Evolutionary conservation across 345 rosid genomes (phyloP).

Genomic region (Jatropha curcas): DNA sequence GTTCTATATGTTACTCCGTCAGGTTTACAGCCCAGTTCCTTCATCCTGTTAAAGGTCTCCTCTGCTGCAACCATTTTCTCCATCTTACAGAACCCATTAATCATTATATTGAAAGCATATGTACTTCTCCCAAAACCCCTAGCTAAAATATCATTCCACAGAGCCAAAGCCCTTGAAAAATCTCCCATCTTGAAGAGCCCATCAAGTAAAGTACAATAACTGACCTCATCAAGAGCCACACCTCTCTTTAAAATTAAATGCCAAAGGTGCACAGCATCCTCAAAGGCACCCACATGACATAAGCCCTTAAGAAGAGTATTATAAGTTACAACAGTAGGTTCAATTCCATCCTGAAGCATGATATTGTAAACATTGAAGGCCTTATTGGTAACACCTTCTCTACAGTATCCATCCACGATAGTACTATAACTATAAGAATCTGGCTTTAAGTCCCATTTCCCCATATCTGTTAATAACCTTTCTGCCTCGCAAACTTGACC

Average conservation of each 20-base stretch:
- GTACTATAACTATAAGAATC: conserved; percentile 73
- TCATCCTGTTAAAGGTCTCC: conserved; percentile 59
- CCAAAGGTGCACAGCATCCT: conserved; percentile 70
- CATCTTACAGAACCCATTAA: conserved; percentile 68
- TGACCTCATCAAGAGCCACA: conserved; percentile 47
- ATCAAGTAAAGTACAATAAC: conserved; percentile 71
- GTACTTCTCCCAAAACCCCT: conserved; percentile 56
- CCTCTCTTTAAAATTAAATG: conserved; percentile 57
- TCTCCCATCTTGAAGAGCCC: conserved; percentile 69
- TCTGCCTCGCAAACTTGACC: conserved; percentile 55
- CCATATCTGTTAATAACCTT: conserved; percentile 40
- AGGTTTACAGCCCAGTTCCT: conserved; percentile 55
- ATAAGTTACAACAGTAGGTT: conserved; percentile 56
- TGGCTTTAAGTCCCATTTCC: conserved; percentile 60
- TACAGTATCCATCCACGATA: conserved; percentile 75
- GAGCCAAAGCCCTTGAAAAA: conserved; percentile 49
- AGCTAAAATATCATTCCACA: conserved; percentile 70
- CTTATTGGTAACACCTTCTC: conserved; percentile 44
- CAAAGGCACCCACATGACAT: conserved; percentile 47
- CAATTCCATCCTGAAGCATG: conserved; percentile 50
- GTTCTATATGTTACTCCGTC: conserved; percentile 71
- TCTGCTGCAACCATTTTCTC: conserved; percentile 66
- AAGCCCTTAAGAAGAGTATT: conserved; percentile 83
- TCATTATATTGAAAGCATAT: conserved; percentile 67
- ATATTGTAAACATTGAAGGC: conserved; percentile 63